Evolutionary conservation across 441 rosid species (phyloP).

Genomic region (Euphorbia corollata): DNA sequence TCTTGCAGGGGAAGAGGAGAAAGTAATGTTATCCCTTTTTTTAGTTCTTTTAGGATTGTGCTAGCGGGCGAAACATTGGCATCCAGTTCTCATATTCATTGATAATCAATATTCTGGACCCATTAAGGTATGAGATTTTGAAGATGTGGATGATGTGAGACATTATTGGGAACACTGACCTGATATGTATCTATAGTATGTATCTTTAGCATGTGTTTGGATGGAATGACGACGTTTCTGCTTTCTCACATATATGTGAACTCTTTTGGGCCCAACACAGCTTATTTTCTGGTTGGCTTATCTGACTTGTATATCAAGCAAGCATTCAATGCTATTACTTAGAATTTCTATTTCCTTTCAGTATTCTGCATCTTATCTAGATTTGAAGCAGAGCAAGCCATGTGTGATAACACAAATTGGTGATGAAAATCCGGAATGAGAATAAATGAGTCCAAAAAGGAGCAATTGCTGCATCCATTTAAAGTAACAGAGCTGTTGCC

Average conservation of each 20-base stretch:
- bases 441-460: too few species aligned
- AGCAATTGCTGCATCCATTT: too few species aligned
- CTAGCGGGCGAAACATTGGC: too few species aligned
- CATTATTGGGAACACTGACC: not conserved
- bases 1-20: conserved; percentile 77
- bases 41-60: conserved; percentile 3
- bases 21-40: conserved; percentile 30
- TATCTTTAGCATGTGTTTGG: not conserved
- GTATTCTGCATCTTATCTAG: too few species aligned
- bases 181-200: not conserved
- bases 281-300: not conserved
- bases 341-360: not conserved
- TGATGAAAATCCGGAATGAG: too few species aligned
- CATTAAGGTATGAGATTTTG: not conserved
- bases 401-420: too few species aligned
- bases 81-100: not conserved
- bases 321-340: not conserved
- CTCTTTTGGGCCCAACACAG: too few species aligned
- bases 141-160: conserved; percentile 1
- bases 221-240: not conserved
- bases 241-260: too few species aligned
- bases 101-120: not conserved
- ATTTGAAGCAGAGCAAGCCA: too few species aligned
- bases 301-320: not conserved
- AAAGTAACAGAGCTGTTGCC: too few species aligned